These are phyloP conservation scores for Hypomyces rosellus DNA, from an alignment of 2,329 filamentous ascomycete species.

Conservation along the genomic window DNA sequence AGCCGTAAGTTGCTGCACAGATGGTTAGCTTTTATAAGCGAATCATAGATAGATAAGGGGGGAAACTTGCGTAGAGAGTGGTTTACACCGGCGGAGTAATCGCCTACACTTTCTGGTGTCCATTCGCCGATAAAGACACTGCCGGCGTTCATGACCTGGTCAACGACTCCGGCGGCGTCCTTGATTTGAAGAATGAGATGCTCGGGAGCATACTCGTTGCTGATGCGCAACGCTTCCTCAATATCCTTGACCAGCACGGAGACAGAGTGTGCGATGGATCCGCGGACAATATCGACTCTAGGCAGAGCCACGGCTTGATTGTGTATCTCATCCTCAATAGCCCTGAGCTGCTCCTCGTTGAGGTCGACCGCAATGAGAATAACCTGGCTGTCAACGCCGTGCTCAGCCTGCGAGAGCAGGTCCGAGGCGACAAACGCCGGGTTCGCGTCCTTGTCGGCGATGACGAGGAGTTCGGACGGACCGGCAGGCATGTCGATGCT, in stretches of 20 bases:
- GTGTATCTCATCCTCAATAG: conserved; percentile 89
- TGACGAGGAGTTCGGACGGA: conserved; percentile 91
- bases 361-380: conserved; percentile 83
- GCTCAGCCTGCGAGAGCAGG: conserved; percentile 90
- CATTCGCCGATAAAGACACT: conserved; percentile 94
- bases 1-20: conserved; percentile 80
- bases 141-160: conserved; percentile 83
- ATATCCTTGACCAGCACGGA: conserved; percentile 70
- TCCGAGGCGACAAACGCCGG: conserved; percentile 95
- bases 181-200: conserved; percentile 89
- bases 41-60: neutral
- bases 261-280: conserved; percentile 84
- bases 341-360: conserved; percentile 61
- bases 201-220: conserved; percentile 93
- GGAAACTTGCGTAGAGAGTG: conserved; percentile 81
- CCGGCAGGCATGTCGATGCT: conserved; percentile 98
- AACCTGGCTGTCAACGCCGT: conserved; percentile 94
- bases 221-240: conserved; percentile 69
- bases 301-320: conserved; percentile 80
- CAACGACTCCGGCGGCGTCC: conserved; percentile 66
- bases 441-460: conserved; percentile 82
- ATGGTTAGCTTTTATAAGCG: conserved; percentile 4
- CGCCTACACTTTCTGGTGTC: conserved; percentile 96
- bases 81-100: conserved; percentile 97
- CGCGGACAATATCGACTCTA: conserved; percentile 85